These are phyloP conservation scores for Aspergillus sclerotialis DNA, from an alignment of 2,329 filamentous ascomycete genomes.

Conservation along the genomic window DNA sequence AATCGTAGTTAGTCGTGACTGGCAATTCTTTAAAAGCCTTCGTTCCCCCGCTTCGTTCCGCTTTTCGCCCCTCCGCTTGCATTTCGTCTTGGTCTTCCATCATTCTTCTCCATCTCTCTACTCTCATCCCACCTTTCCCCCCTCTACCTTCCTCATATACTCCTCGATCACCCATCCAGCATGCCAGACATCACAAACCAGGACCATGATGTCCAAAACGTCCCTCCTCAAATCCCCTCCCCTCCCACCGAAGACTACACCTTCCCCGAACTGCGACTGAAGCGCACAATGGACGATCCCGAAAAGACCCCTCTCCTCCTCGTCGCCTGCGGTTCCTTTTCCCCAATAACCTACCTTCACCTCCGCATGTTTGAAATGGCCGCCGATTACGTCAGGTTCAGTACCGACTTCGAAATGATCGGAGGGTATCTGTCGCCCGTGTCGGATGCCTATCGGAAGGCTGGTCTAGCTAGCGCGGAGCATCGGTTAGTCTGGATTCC, in stretches of 20 bases:
- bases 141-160: not conserved
- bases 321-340: conserved; percentile 55
- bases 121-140: not conserved
- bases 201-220: conserved; percentile 22
- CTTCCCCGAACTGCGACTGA: conserved; percentile 40
- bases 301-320: conserved; percentile 42
- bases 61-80: conserved; percentile 2
- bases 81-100: not conserved
- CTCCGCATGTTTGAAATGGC: conserved; percentile 87
- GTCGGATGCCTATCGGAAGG: conserved; percentile 70
- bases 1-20: too few relatives aligned
- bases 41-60: not conserved
- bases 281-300: conserved; percentile 40
- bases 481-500: too few relatives aligned
- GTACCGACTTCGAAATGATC: conserved; percentile 73
- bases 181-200: conserved; percentile 21
- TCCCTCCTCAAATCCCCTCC: conserved; percentile 15
- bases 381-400: conserved; percentile 68
- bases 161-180: conserved; percentile 13
- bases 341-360: conserved; percentile 51
- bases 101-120: not conserved
- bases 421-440: conserved; percentile 81
- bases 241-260: conserved; percentile 34
- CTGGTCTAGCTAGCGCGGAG: conserved; percentile 64
- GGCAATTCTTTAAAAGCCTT: too few relatives aligned